Conservation (phyloP, 176 grass and related monocot species). For the Aegilops sharonensis region DNA sequence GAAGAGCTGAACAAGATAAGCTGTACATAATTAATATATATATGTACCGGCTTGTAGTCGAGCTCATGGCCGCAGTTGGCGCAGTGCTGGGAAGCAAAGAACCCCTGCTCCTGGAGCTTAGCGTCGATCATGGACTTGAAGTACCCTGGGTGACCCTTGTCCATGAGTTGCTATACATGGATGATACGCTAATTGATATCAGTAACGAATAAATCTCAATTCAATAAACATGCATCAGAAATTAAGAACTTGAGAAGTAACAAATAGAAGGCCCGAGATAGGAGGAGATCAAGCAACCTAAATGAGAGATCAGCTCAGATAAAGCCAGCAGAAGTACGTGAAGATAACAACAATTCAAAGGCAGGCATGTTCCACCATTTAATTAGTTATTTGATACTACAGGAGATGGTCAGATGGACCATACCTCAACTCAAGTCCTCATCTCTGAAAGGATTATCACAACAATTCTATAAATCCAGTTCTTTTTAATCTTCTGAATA, state of each 20-base stretch:
- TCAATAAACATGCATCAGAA: background rate
- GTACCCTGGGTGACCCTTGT: conserved; percentile 2
- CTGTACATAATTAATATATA: background rate
- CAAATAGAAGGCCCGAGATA: background rate
- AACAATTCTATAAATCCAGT: background rate
- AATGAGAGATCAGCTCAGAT: background rate
- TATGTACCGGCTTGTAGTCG: conserved; percentile 48
- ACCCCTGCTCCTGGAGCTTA: conserved; percentile 51
- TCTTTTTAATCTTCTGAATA: background rate
- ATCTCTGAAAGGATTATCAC: background rate
- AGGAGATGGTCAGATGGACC: background rate
- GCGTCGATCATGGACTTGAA: conserved; percentile 7
- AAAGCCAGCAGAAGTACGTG: background rate
- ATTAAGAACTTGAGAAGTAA: background rate
- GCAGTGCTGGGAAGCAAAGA: conserved; percentile 31
- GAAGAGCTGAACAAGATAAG: background rate
- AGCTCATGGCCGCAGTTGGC: conserved; percentile 61
- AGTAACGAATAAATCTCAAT: background rate
- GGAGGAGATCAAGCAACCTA: background rate
- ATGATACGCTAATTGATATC: background rate
- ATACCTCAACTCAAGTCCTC: background rate
- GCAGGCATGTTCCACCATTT: no score
- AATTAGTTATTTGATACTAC: background rate
- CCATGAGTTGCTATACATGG: conserved; percentile 20
- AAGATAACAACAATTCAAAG: background rate